Base-by-base conservation (phyloP, 805 yeast species). In the Ogataea trehaloabstinens region DNA sequence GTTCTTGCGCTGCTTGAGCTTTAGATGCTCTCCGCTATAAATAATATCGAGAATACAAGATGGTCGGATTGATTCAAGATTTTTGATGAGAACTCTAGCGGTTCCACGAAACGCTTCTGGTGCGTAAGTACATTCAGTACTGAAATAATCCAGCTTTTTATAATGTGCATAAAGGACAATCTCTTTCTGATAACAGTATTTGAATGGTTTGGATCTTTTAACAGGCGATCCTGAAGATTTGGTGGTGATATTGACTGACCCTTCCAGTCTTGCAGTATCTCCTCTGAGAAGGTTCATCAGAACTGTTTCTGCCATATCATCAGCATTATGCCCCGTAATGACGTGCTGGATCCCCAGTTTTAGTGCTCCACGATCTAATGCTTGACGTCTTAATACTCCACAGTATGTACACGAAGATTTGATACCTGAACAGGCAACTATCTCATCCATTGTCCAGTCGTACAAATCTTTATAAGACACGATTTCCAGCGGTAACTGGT, bases 91-190 rank as follows among this genome's bases (percentile, higher is more conserved):
- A 42, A 89, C 88, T 56, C 99, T 75, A 0, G 99, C 96, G 0
- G 98, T 93, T 15, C 99, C 99, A 49, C 99, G 71, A 56, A 93
- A 93, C 0, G 99, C 98, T 60, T 93, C 99, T 2, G 99, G 98
- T 0, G 99, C 96, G 66, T 93, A 93, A 0, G 96, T 83, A 60
- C 99, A 93, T 56, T 93, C 99, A 0, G 99, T 93, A 7, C 95
- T 85, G 60, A 93, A 93, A 58, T 93, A 93, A 64, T 93, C 99
- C 36, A 93, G 70, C 55, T 89, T 85, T 63, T 87, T 90, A 67
- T 89, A 93, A 58, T 93, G 99, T 2, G 99, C 99, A 64, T 93
- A 93, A 13, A 93, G 71, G 17, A 93, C 99, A 51, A 93, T 93
- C 58, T 93, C 99, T 71, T 93, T 93, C 58, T 93, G 97, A 61